Evolutionary conservation across 805 yeast species (phyloP), one percentile per base, ranked within the genome.

Genomic region (Candida schatavii): DNA sequence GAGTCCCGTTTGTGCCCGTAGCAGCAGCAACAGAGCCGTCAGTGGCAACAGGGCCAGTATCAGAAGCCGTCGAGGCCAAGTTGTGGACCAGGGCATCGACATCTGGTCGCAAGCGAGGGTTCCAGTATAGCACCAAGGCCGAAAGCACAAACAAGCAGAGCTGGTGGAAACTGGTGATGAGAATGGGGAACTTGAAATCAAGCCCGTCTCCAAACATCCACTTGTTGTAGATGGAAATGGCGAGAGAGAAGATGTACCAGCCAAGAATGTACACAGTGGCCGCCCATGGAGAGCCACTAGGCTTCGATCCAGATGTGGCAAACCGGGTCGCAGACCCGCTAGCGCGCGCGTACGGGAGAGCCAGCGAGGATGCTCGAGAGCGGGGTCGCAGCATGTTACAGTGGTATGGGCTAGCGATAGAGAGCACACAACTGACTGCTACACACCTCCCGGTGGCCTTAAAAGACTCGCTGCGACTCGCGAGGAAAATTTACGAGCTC

Each of bases 141-240:
- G 91, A 77, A 27, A 85, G 55, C 34, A 68, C 41, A 44, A 85
- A 68, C 33, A 88, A 75, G 36, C 84, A 77, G 21, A 83, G 56
- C 65, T 93, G 98, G 65, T 93, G 99, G 51, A 83, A 74, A 3
- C 90, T 72, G 0, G 99, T 93, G 40, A 90, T 79, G 22, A 90
- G 65, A 18, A 93, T 76, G 1, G 99, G 99, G 57, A 81, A 93
- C 25, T 80, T 77, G 53, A 93, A 83, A 56, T 86, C 79, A 42
- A 90, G 68, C 15, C 88, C 85, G 7, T 76, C 72, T 30, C 91
- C 90, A 67, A 91, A 93, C 97, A 91, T 91, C 97, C 97, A 89
- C 66, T 90, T 90, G 70, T 93, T 93, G 67, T 91, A 93, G 23
- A 87, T 62, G 6, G 90, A 82, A 15, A 86, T 78, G 14, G 85